Evolutionary conservation across 306 rosid species (phyloP).

Genomic region (Begonia fuchsioides): DNA sequence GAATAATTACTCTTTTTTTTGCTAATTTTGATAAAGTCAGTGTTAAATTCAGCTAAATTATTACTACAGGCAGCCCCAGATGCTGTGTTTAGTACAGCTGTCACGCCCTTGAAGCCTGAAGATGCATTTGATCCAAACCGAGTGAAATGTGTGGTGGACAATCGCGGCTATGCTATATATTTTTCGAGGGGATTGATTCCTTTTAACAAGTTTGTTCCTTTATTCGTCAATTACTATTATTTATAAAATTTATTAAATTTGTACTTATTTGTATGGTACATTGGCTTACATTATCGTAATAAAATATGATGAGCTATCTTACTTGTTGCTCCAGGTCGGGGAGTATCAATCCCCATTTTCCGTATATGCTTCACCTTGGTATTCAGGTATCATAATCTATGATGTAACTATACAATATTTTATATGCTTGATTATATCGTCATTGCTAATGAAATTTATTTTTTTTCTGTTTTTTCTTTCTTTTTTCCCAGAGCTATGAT

Average conservation of each 20-base stretch:
- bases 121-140: slow-evolving; percentile 81
- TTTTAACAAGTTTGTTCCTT: slow-evolving; percentile 60
- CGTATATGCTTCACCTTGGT: slow-evolving; percentile 57
- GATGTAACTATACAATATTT: too few relatives aligned
- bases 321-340: slow-evolving; percentile 46
- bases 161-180: slow-evolving; percentile 75
- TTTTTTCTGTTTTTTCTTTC: slow-evolving; percentile 12
- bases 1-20: too few relatives aligned
- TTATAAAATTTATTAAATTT: too few relatives aligned
- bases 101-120: slow-evolving; percentile 72
- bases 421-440: too few relatives aligned
- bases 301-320: slow-evolving; percentile 9
- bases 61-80: slow-evolving; percentile 71
- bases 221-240: not conserved
- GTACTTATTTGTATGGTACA: too few relatives aligned
- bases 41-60: too few relatives aligned
- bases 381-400: slow-evolving; percentile 37
- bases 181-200: slow-evolving; percentile 93
- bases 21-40: too few relatives aligned
- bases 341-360: slow-evolving; percentile 52
- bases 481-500: slow-evolving; percentile 65
- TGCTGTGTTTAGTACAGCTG: slow-evolving; percentile 98
- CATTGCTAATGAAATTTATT: not conserved
- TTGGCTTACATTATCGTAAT: not conserved
- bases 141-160: slow-evolving; percentile 78